These are phyloP conservation scores for Gaultheria prostrata DNA, from an alignment of 148 eudicot species.

Conservation along the genomic window DNA sequence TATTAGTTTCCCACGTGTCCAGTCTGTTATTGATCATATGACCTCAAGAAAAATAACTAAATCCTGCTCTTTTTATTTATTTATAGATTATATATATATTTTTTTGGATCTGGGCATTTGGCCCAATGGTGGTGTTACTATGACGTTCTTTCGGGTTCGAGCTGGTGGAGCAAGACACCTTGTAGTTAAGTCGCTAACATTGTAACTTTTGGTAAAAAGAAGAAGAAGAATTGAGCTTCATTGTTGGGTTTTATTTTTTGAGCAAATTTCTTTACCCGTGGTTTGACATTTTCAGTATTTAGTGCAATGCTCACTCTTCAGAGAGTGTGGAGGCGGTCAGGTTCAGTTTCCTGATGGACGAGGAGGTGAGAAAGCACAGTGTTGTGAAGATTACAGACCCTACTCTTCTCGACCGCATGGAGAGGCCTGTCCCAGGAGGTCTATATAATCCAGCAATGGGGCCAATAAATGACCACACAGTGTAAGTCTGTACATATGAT, in stretches of 20 bases:
- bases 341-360: slow-evolving; percentile 68
- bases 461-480: slow-evolving; percentile 42
- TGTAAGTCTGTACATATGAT: slow-evolving; percentile 36
- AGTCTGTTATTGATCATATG: not conserved
- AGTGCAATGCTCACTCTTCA: slow-evolving; percentile 15
- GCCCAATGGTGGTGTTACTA: not conserved
- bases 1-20: not conserved
- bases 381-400: slow-evolving; percentile 60
- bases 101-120: not conserved
- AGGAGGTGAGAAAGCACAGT: slow-evolving; percentile 66
- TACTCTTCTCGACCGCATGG: slow-evolving; percentile 37
- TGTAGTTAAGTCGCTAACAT: not conserved
- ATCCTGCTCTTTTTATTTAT: not conserved
- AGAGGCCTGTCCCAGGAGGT: slow-evolving; percentile 60
- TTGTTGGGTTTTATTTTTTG: not conserved
- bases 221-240: not conserved
- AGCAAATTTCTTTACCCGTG: not conserved
- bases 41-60: not conserved
- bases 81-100: not conserved
- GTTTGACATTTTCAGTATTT: not conserved
- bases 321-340: slow-evolving; percentile 63
- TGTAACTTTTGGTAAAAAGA: not conserved
- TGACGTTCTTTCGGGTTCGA: not conserved
- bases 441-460: slow-evolving; percentile 86
- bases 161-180: not conserved